A percentile compares a stretch with the other conserved stretches of the same genome.
Conservation (phyloP, 306 rosid species). For the Cucumis sativus region Cucumber_9930_V3 NC_026657.2:14547501-14548000, state of each 20-base stretch:
- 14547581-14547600: not conserved
- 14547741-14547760: too few relatives aligned
- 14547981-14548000: constrained; percentile 89
- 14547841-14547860: not conserved
- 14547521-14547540: not conserved
- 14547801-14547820: too few relatives aligned
- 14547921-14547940: not conserved
- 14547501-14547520: not conserved
- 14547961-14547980: constrained; percentile 3
- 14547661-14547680: not conserved
- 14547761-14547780: too few relatives aligned
- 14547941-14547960: not conserved
- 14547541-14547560: not conserved
- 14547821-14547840: too few relatives aligned
- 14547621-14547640: not conserved
- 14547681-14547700: not conserved
- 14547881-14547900: not conserved
- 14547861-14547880: not conserved
- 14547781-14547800: too few relatives aligned
- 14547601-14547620: not conserved
- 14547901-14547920: not conserved
- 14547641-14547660: not conserved
- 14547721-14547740: too few relatives aligned
- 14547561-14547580: not conserved
- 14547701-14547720: not conserved